Evolutionary conservation across 371 early-diverging fungal genomes (phyloP), one percentile per base, ranked within the genome.

Genomic region (Mortierella sp.): DNA sequence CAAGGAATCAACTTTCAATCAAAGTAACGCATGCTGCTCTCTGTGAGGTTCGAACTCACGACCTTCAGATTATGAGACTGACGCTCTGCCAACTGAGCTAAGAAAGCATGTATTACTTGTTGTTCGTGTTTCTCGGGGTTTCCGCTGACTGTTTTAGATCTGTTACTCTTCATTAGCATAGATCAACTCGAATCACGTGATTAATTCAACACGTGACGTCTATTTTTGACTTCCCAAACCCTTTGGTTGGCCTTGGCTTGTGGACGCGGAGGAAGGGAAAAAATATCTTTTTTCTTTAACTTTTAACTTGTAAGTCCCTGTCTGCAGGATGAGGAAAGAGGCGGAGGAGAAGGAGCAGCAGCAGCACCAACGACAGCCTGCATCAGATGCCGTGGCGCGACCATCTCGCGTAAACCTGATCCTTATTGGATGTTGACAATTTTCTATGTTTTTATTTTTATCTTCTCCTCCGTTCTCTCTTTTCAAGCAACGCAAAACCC

Each of bases 11-110:
- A 6, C 7, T 12, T 18, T 8, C 35, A 29, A 35, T 35, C 21
- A 1, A 63, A 35, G 63, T 63, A 63, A 3, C 63, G 63, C 63
- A 63, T 63, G 38, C 63, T 90, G 89, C 90, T 89, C 88, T 87
- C 86, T 87, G 88, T 77, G 85, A 89, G 90, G 90, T 72, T 90
- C 89, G 89, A 90, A 90, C 90, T 89, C 85, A 78, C 88, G 90
- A 90, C 91, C 90, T 90, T 89, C 88, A 90, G 91, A 90, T 87
- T 91, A 90, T 86, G 93, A 93, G 90, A 91, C 93, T 87, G 91
- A 93, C 88, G 90, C 92, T 79, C 91, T 88, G 71, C 91, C 92
- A 70, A 85, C 91, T 88, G 88, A 88, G 90, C 91, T 83, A 89
- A 88, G 89, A 88, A 88, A 89, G 90, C 90, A 55, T 63, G 63